These are phyloP conservation scores for Diospyros kaki DNA, from an alignment of 148 eudicot genomes.

Conservation along the genomic window DNA sequence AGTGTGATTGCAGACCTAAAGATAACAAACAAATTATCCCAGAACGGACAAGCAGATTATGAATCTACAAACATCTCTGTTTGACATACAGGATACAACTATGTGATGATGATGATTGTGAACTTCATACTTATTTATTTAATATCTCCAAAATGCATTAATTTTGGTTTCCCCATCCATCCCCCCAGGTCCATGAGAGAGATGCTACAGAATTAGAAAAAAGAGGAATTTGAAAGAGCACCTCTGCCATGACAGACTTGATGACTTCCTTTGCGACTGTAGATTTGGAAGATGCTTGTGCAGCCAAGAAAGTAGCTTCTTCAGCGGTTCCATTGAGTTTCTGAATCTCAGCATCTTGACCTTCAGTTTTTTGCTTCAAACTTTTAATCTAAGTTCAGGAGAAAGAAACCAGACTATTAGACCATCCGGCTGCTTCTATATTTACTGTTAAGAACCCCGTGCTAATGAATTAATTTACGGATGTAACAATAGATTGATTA, in stretches of 20 bases:
- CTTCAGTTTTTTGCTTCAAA: constrained; percentile 63
- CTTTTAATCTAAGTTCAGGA: constrained; percentile 41
- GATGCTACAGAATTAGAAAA: background rate
- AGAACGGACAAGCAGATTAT: too few species aligned
- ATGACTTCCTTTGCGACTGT: constrained; percentile 42
- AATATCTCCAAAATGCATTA: too few species aligned
- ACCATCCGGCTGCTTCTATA: background rate
- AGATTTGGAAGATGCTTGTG: constrained; percentile 55
- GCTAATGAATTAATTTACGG: background rate
- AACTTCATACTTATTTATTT: too few species aligned
- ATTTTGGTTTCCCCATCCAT: too few species aligned
- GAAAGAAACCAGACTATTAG: background rate
- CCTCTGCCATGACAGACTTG: constrained; percentile 44
- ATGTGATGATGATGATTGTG: too few species aligned
- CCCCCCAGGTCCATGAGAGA: too few species aligned
- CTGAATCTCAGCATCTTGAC: constrained; percentile 62
- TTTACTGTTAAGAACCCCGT: background rate
- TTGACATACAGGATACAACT: too few species aligned
- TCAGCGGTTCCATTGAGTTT: constrained; percentile 42
- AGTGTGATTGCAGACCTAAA: too few species aligned
- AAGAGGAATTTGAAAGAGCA: constrained; percentile 12
- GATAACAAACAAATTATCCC: too few species aligned
- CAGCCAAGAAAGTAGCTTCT: constrained; percentile 48
- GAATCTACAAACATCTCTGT: too few species aligned
- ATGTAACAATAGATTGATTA: background rate